Percentiles rank a stretch among this genome's conserved stretches.
Conservation (phyloP, 352 stramenopile genomes). For the Lagenidium sp. region DNA sequence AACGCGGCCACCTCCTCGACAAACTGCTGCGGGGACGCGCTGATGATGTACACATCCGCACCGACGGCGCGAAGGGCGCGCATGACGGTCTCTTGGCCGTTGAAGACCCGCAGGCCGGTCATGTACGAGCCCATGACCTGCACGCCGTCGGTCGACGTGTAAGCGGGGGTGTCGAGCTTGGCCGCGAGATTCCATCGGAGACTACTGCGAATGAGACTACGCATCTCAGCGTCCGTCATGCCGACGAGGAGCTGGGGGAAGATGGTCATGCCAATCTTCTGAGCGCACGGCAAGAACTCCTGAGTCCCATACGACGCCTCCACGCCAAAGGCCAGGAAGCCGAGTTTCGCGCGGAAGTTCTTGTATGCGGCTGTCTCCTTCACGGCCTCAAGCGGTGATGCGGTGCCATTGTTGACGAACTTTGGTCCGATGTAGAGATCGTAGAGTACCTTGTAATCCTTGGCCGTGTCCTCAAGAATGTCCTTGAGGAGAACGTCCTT, state of each 20-base stretch:
- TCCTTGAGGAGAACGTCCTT: slow-evolving; percentile 31
- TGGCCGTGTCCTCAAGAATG: slow-evolving; percentile 15
- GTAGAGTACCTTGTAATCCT: slow-evolving; percentile 48
- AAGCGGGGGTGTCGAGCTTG: slow-evolving; percentile 24
- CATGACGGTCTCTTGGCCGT: slow-evolving; percentile 52
- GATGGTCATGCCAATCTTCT: slow-evolving; percentile 44
- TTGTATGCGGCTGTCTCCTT: slow-evolving; percentile 31
- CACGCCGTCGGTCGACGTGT: slow-evolving; percentile 27
- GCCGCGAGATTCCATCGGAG: slow-evolving; percentile 39
- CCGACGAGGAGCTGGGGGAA: slow-evolving; percentile 42
- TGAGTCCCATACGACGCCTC: slow-evolving; percentile 38
- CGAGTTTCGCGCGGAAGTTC: slow-evolving; percentile 54
- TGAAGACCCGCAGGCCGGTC: slow-evolving; percentile 48
- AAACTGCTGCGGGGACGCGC: slow-evolving; percentile 44
- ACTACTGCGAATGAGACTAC: slow-evolving; percentile 29
- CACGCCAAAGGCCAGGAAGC: slow-evolving; percentile 32
- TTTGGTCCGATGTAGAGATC: slow-evolving; percentile 35
- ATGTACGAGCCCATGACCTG: slow-evolving; percentile 31
- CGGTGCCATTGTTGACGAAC: slow-evolving; percentile 20
- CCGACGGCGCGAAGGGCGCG: slow-evolving; percentile 27
- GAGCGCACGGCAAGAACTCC: slow-evolving; percentile 22
- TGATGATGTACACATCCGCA: slow-evolving; percentile 52
- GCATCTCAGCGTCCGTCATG: slow-evolving; percentile 45
- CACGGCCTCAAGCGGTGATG: slow-evolving; percentile 5
- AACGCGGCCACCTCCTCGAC: slow-evolving; percentile 33